phyloP scores from a whole-genome alignment of 2,329 filamentous ascomycete genomes.

The Kalmusia sp. region DNA sequence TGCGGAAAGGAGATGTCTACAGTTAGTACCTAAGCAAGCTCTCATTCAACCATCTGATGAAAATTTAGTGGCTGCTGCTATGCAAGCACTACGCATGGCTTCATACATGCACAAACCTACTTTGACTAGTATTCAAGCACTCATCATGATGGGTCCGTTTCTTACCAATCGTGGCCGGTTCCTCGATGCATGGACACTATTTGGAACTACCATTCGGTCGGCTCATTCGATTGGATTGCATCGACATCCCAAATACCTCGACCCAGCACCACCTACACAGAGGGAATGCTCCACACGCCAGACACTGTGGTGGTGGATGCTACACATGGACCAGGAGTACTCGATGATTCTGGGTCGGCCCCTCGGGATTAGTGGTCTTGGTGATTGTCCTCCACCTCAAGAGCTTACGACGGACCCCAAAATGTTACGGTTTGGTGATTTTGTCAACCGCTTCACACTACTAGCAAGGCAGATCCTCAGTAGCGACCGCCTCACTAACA shows the following conservation, averaged over 20 bases:
- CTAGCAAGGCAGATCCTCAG: conserved; percentile 57
- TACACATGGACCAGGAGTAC: conserved; percentile 61
- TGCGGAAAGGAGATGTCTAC: conserved; percentile 52
- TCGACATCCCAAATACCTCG: conserved; percentile 55
- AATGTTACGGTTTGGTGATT: conserved; percentile 54
- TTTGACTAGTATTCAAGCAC: conserved; percentile 53
- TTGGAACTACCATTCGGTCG: conserved; percentile 57
- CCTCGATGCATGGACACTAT: conserved; percentile 58
- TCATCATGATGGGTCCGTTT: conserved; percentile 58
- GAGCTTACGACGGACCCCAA: conserved; percentile 53
- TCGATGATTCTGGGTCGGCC: conserved; percentile 58
- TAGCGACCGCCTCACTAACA: conserved; percentile 50
- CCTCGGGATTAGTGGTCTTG: conserved; percentile 57
- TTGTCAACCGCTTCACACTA: conserved; percentile 56
- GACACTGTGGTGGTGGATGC: conserved; percentile 60
- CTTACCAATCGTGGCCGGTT: conserved; percentile 58
- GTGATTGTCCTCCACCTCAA: conserved; percentile 56
- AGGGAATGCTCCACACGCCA: conserved; percentile 52
- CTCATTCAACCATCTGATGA: conserved; percentile 1
- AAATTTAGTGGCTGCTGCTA: conserved; percentile 54
- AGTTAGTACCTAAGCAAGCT: conserved; percentile 43
- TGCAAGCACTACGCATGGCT: conserved; percentile 58
- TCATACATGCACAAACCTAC: conserved; percentile 59
- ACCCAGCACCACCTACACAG: conserved; percentile 49
- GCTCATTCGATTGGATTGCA: conserved; percentile 59